Base-by-base conservation (phyloP, 805 yeast species). In the Lachancea cidri region DNA sequence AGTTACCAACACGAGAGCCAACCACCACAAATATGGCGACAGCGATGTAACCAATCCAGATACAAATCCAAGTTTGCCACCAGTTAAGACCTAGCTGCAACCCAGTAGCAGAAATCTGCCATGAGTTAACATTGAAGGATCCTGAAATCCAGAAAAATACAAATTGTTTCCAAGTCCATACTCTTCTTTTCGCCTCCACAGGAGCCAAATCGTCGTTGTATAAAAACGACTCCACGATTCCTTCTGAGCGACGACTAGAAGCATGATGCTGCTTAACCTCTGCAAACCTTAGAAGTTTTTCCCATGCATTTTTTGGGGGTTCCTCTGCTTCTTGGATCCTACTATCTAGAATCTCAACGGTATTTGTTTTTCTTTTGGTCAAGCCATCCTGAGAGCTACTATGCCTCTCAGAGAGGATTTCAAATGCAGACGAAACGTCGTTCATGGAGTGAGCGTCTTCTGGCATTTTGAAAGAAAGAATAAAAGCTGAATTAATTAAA, bases 31-130 rank as follows among this genome's bases (percentile, higher is more conserved):
- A 86, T 2, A 73, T 52, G 39, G 85, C 89, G 48, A 86, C 80
- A 36, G 84, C 66, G 17, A 72, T 57, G 62, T 88, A 88, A 4
- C 96, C 96, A 13, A 86, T 49, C 93, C 95, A 86, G 18, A 88
- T 89, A 8, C 91, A 76, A 32, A 87, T 68, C 95, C 96, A 88
- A 3, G 85, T 79, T 58, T 81, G 89, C 94, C 95, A 88, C 95
- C 95, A 87, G 11, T 81, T 75, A 63, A 88, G 66, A 11, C 94
- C 94, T 19, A 81, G 77, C 42, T 72, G 70, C 43, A 84, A 80
- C 53, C 95, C 95, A 0, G 95, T 84, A 3, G 93, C 81, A 3
- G 95, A 94, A 53, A 88, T 87, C 67, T 85, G 88, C 88, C 93
- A 86, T 7, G 96, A 86, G 62, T 86, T 86, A 58, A 88, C 79